phyloP scores from a whole-genome alignment of 805 yeast species.

The Candida boleticola region DNA sequence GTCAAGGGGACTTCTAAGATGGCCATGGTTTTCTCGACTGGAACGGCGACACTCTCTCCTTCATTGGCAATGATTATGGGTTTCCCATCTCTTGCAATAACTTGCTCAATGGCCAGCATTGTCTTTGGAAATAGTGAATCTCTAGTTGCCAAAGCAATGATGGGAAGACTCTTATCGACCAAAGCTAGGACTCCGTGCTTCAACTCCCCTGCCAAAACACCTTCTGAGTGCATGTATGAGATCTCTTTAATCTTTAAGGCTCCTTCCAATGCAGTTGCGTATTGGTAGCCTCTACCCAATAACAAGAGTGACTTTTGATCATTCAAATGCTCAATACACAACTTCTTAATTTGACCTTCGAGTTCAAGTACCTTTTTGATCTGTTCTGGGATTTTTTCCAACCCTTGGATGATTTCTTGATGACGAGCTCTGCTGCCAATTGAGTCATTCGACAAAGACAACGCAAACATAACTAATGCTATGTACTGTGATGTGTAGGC shows the following conservation, averaged over 20 bases:
- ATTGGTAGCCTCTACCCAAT: conserved; percentile 96
- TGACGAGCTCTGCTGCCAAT: conserved; percentile 76
- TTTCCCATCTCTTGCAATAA: conserved; percentile 93
- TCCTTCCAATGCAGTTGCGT: conserved; percentile 96
- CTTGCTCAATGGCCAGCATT: conserved; percentile 93
- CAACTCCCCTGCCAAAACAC: conserved; percentile 97
- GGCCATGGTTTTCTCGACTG: conserved; percentile 54
- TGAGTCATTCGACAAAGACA: conserved; percentile 90
- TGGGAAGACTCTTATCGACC: conserved; percentile 90
- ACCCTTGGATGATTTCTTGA: conserved; percentile 79
- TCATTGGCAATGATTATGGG: conserved; percentile 89
- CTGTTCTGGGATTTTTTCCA: conserved; percentile 80
- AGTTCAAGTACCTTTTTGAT: conserved; percentile 72
- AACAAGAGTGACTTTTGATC: conserved; percentile 83
- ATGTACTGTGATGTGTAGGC: conserved; percentile 98
- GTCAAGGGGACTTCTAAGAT: conserved; percentile 90
- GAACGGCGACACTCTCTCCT: conserved; percentile 61
- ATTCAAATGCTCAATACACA: conserved; percentile 71
- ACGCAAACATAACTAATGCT: conserved; percentile 94
- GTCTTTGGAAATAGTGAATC: conserved; percentile 96
- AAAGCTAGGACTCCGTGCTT: conserved; percentile 97
- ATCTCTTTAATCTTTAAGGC: conserved; percentile 97
- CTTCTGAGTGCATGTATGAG: conserved; percentile 98
- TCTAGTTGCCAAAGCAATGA: conserved; percentile 92
- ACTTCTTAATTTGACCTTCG: conserved; percentile 67